A percentile compares a stretch with the other conserved stretches of the same genome.
These are phyloP conservation scores for Sisymbrium altissimum DNA, from an alignment of 345 rosid species.

Conservation along the genomic window DNA sequence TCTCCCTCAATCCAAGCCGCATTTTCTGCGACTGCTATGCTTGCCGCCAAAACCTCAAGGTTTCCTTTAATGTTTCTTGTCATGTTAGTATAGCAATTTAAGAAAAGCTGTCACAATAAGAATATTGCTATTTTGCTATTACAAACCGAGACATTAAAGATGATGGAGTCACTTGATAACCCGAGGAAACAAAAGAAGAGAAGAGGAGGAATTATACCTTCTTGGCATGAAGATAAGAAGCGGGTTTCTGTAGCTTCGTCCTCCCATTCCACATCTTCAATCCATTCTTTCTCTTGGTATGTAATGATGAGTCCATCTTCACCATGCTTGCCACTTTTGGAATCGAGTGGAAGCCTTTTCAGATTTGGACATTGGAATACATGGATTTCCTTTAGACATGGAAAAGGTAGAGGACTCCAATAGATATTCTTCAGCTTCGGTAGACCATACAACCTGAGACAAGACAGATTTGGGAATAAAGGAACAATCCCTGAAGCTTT, in stretches of 20 bases:
- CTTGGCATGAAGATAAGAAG: not conserved
- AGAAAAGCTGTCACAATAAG: no score
- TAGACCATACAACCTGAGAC: fast-evolving
- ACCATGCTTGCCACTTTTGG: not conserved
- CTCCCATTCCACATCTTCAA: slow-evolving; percentile 1
- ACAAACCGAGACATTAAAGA: no score
- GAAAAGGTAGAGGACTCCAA: slow-evolving; percentile 9
- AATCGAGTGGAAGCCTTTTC: slow-evolving; percentile 13
- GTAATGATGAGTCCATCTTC: not conserved
- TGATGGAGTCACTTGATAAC: no score
- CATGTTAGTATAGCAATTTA: no score
- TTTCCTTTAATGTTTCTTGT: no score
- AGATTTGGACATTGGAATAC: fast-evolving
- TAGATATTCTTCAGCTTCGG: not conserved
- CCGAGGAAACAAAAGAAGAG: no score
- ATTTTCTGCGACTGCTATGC: no score
- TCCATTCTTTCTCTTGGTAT: fast-evolving
- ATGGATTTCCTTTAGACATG: not conserved
- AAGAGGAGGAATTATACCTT: no score
- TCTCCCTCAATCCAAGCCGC: no score
- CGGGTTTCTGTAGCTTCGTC: slow-evolving; percentile 10
- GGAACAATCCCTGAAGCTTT: slow-evolving; percentile 14
- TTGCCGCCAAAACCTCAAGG: no score
- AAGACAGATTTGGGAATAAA: not conserved
- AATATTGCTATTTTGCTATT: no score